These are phyloP conservation scores for Phytophthora nicotianae DNA, from an alignment of 352 stramenopile species.

Conservation along the genomic window DNA sequence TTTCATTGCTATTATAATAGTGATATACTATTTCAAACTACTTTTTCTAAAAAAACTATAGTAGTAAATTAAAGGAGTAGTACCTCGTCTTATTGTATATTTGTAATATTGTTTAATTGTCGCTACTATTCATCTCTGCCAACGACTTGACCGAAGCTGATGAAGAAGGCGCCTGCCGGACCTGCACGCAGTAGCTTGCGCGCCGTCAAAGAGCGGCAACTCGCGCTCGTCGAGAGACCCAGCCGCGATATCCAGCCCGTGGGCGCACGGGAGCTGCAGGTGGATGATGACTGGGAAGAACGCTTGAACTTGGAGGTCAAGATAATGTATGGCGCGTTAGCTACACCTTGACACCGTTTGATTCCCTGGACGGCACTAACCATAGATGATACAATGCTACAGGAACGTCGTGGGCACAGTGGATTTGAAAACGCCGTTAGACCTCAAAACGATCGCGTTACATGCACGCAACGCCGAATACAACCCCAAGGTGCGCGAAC, in stretches of 20 bases:
- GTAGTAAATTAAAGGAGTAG: too few relatives aligned
- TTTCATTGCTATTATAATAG: too few relatives aligned
- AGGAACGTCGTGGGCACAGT: constrained; percentile 96
- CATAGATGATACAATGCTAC: constrained; percentile 1
- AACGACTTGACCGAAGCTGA: constrained; percentile 4
- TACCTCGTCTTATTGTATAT: too few relatives aligned
- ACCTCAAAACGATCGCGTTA: constrained; percentile 97
- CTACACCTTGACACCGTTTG: neutral
- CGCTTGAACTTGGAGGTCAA: constrained; percentile 82
- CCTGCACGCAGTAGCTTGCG: constrained; percentile 44
- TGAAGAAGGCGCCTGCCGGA: constrained; percentile 21
- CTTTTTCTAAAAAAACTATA: too few relatives aligned
- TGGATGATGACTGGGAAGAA: constrained; percentile 84
- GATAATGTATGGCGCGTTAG: constrained; percentile 59
- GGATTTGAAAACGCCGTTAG: constrained; percentile 94
- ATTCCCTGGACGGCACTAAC: neutral
- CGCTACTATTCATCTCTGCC: neutral
- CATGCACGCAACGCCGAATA: constrained; percentile 99
- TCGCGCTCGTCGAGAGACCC: constrained; percentile 61
- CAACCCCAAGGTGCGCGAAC: constrained; percentile 93
- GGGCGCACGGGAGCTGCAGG: constrained; percentile 60
- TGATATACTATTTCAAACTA: too few relatives aligned
- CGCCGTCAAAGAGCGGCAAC: constrained; percentile 73
- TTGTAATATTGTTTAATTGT: neutral
- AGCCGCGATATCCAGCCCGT: constrained; percentile 48